A percentile compares a stretch with the other conserved stretches of the same genome.
Evolutionary conservation across 805 yeast genomes (phyloP).

Genomic region (Sugiyamaella americana): DNA sequence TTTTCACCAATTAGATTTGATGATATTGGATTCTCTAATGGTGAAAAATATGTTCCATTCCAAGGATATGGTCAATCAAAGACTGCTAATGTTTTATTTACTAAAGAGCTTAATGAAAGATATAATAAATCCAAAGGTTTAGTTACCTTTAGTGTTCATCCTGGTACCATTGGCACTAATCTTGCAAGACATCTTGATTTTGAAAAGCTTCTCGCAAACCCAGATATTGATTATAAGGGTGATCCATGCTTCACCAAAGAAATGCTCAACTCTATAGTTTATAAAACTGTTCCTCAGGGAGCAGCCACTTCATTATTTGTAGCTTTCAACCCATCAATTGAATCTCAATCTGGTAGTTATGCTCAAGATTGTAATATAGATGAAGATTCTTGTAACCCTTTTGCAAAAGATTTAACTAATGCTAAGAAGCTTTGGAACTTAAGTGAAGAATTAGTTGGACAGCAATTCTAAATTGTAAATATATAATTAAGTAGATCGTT

Average conservation of each 20-base stretch:
- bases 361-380: conserved; percentile 1
- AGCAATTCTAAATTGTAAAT: too few species aligned
- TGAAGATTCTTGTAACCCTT: neutral
- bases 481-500: too few species aligned
- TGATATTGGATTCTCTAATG: conserved; percentile 9
- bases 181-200: conserved; percentile 9
- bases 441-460: conserved; percentile 7
- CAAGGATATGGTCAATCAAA: conserved; percentile 15
- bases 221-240: conserved; percentile 4
- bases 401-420: conserved; percentile 2
- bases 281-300: conserved; percentile 5
- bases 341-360: neutral
- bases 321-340: conserved; percentile 5
- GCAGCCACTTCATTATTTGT: conserved; percentile 8
- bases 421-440: conserved; percentile 6
- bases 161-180: conserved; percentile 11
- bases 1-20: conserved; percentile 9
- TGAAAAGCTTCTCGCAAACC: neutral
- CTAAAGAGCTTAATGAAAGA: conserved; percentile 6
- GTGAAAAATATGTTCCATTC: conserved; percentile 7
- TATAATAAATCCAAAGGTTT: conserved; percentile 7
- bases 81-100: conserved; percentile 12
- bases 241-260: neutral
- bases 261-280: neutral
- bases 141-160: conserved; percentile 8